A percentile compares a stretch with the other conserved stretches of the same genome.
Evolutionary conservation across 2,329 filamentous ascomycete species (phyloP).

Genomic region (Neonectria neomacrospora): DNA sequence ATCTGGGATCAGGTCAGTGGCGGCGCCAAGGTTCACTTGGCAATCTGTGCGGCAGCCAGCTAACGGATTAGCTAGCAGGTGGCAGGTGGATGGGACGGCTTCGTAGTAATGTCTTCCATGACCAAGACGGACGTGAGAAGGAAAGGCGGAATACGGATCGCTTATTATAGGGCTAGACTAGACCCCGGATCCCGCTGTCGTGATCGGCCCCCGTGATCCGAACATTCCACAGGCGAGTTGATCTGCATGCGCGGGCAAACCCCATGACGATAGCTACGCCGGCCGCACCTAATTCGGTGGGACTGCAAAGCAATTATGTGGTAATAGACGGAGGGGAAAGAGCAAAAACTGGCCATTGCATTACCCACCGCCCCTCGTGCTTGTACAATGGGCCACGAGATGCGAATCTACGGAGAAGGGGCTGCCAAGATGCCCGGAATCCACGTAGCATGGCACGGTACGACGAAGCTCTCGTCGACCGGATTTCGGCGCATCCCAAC

Average conservation of each 20-base stretch:
- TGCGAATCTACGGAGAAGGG: not conserved
- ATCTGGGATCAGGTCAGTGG: not conserved
- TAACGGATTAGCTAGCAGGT: not conserved
- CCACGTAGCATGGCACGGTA: not conserved
- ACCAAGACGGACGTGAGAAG: not conserved
- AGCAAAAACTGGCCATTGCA: not conserved
- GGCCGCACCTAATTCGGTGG: not conserved
- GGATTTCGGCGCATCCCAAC: not conserved
- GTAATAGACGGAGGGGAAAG: not conserved
- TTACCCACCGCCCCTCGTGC: not conserved
- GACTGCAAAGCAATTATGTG: not conserved
- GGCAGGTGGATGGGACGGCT: not conserved
- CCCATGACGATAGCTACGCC: not conserved
- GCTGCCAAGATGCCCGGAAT: not conserved
- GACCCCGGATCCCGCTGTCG: conserved; percentile 1
- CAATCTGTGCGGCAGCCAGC: not conserved
- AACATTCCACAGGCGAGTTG: not conserved
- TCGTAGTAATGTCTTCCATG: not conserved
- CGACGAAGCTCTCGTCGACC: not conserved
- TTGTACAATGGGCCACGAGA: conserved; percentile 3
- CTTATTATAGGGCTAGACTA: not conserved
- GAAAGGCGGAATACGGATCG: not conserved
- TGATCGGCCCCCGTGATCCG: conserved; percentile 4
- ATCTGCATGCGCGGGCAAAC: conserved; percentile 1
- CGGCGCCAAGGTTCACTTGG: not conserved